Conservation (phyloP, 805 yeast species). For the Zygotorulaspora chibaensis region DNA sequence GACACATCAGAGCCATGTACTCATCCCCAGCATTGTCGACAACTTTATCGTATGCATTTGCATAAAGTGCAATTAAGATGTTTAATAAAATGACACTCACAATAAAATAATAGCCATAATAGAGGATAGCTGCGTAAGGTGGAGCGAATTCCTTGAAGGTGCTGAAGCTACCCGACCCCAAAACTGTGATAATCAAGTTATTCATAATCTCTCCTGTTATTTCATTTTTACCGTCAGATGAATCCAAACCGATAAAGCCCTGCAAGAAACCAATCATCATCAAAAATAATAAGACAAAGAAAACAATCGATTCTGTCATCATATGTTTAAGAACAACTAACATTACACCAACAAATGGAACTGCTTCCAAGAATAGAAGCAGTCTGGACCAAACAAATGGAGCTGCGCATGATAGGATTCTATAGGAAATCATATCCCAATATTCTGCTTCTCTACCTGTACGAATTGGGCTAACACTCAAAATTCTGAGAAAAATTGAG, state of each 20-base stretch:
- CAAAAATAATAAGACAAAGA: constrained; percentile 67
- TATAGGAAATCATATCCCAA: constrained; percentile 56
- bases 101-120: constrained; percentile 71
- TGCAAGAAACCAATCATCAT: constrained; percentile 79
- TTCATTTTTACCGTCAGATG: constrained; percentile 79
- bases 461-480: constrained; percentile 30
- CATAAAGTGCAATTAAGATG: constrained; percentile 77
- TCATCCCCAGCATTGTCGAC: constrained; percentile 81
- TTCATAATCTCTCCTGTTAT: constrained; percentile 61
- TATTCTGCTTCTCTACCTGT: constrained; percentile 27
- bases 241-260: constrained; percentile 82
- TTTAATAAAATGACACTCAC: constrained; percentile 73
- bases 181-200: constrained; percentile 64
- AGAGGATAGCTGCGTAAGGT: constrained; percentile 79
- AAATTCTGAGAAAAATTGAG: constrained; percentile 53
- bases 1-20: constrained; percentile 77
- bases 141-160: constrained; percentile 71
- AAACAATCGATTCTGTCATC: constrained; percentile 83
- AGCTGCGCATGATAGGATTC: constrained; percentile 73
- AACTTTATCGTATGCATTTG: constrained; percentile 77
- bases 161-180: constrained; percentile 70
- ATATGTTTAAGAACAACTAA: constrained; percentile 77
- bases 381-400: constrained; percentile 85
- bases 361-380: constrained; percentile 70
- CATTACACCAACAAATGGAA: constrained; percentile 82